These are phyloP conservation scores for Andrographis paniculata DNA, from an alignment of 305 asterid genomes.

Conservation along the genomic window DNA sequence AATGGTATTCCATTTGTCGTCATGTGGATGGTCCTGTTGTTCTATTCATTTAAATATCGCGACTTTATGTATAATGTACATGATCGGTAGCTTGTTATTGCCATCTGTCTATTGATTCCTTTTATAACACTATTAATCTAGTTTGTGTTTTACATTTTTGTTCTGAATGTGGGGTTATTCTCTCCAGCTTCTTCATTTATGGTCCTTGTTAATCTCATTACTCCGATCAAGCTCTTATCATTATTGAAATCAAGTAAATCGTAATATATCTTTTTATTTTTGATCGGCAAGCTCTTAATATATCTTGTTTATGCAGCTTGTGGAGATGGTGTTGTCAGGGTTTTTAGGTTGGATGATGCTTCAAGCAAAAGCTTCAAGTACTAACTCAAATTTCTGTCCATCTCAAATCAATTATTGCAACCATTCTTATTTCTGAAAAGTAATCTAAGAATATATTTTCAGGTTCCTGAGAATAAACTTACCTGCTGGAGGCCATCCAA, in stretches of 20 bases:
- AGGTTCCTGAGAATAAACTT: conserved; percentile 90
- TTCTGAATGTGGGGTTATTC: not conserved
- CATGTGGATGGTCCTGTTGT: too few species aligned
- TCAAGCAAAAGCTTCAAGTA: conserved; percentile 98
- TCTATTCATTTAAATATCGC: too few species aligned
- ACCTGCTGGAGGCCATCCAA: conserved; percentile 90
- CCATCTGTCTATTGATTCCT: too few species aligned
- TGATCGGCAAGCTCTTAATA: conserved; percentile 8
- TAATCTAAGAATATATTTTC: conserved; percentile 14
- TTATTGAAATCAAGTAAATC: conserved; percentile 7
- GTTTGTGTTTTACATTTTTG: not conserved
- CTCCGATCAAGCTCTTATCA: conserved; percentile 1
- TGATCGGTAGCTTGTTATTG: too few species aligned
- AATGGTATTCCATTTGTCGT: too few species aligned
- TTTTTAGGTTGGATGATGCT: conserved; percentile 93
- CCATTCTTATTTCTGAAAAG: conserved; percentile 7
- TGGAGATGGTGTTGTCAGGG: conserved; percentile 82
- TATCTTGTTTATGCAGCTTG: conserved; percentile 50
- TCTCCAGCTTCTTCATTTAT: conserved; percentile 1
- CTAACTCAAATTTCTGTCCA: conserved; percentile 18
- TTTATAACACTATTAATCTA: too few species aligned
- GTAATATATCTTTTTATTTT: conserved; percentile 8
- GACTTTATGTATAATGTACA: too few species aligned
- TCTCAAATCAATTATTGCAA: conserved; percentile 11
- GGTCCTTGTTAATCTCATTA: conserved; percentile 2